Evolutionary conservation across 768 basidiomycete species (phyloP), one percentile per base, ranked within the genome.

Genomic region (Lactarius hengduanensis): DNA sequence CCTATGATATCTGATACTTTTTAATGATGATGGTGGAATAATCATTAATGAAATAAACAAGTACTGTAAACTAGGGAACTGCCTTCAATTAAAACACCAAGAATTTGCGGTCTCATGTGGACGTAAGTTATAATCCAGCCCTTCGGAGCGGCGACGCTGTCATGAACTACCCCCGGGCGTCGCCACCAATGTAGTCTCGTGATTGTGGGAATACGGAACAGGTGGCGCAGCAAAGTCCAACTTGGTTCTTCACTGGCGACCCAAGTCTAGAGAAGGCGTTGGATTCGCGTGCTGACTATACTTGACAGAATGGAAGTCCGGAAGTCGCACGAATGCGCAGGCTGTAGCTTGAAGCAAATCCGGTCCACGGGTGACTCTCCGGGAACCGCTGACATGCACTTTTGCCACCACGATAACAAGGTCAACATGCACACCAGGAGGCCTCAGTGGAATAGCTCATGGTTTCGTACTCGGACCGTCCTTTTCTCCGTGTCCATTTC

Each of bases 401-500:
- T 36, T 22, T 41, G 38, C 32, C 38, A 7, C n/a, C n/a, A 5
- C n/a, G 22, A 54, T 28, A 36, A 63, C 18, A 20, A n/a, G 50
- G 20, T 28, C 2, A 15, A 63, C 10, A 5, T 20, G 28, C 57
- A 22, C 41, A n/a, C 41, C 18, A 16, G 6, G 22, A 11, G 34
- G 5, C 9, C 36, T 22, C 62, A 32, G 20, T 41, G 26, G 34
- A 63, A 38, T 41, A 8, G 20, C 4, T 7, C 54, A 47, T 67
- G 66, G 62, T 38, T 60, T 60, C 10, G 15, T n/a, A 34, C 50
- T 13, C 41, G 45, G 43, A 11, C 55, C 0, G 13, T 45, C 43
- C 34, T 63, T n/a, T 18, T 67, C 28, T n/a, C 40, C 4, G 22
- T 47, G 10, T 63, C 62, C 4, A 30, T 60, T 26, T 63, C 54